Evolutionary conservation across 441 rosid species (phyloP), one percentile per base, ranked within the genome.

Genomic region (Arabidopsis lyrata): DNA sequence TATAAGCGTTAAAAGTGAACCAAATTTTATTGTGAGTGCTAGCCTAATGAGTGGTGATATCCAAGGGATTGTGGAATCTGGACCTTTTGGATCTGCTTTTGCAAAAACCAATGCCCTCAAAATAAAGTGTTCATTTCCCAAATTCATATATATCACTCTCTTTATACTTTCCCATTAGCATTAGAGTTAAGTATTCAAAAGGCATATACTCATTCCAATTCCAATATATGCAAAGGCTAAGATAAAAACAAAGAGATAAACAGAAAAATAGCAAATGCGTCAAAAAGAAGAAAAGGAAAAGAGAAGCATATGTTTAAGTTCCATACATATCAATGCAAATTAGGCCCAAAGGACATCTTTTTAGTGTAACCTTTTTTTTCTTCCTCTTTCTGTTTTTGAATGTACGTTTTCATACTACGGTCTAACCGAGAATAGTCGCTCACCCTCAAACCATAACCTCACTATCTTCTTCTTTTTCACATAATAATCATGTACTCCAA

Each of bases 21-120:
- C 3, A 1, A 35, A 47, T 35, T 35, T 64, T 42, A 65, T 32
- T 29, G 52, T 29, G 44, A 61, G 70, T 35, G 74, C 39, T 70
- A 58, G 66, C 66, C 32, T 60, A 60, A 49, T 70, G 67, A 70
- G 60, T 55, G 71, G 52, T 50, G 57, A 44, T 64, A 32, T 77
- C 69, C 41, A 71, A 68, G 20, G 35, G 75, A 57, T 72, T 77
- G 61, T 67, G 83, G 85, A 85, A 83, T 83, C 82, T 80, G 70
- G 64, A 74, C 18, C 55, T 56, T 70, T 66, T 73, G 72, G 83
- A 80, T 79, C 82, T 84, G 81, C 87, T 87, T 50, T 47, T 47
- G 52, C 5, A 47, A 47, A 47, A 47, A 16, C 5, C 50, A n/a
- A 15, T 15, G 50, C 22, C 50, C 20, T 45, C 22, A 15, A 47